Evolutionary conservation across 805 yeast genomes (phyloP).

Genomic region (Kregervanrija fluxuum): DNA sequence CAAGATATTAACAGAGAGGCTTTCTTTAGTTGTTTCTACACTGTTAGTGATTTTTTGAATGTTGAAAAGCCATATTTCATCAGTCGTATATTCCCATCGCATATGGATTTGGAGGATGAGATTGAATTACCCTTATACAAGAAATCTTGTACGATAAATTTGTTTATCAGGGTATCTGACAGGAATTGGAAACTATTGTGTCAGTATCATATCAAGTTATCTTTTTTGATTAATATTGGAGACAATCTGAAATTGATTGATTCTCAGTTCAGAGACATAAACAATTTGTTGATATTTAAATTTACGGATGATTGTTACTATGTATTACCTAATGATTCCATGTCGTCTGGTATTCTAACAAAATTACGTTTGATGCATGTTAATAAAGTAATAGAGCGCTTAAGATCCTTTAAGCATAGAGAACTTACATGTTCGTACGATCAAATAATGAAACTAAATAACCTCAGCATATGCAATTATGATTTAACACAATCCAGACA

Average conservation of each 20-base stretch:
- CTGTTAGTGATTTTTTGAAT: constrained; percentile 25
- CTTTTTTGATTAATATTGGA: constrained; percentile 27
- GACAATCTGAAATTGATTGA: constrained; percentile 18
- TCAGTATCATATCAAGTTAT: constrained; percentile 22
- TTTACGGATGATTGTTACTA: constrained; percentile 29
- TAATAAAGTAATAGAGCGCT: constrained; percentile 1
- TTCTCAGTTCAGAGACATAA: constrained; percentile 11
- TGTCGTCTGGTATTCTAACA: constrained; percentile 11
- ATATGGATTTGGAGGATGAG: constrained; percentile 22
- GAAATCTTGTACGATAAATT: constrained; percentile 20
- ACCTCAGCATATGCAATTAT: constrained; percentile 29
- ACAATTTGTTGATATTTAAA: constrained; percentile 21
- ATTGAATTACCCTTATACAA: constrained; percentile 14
- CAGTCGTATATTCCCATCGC: constrained; percentile 25
- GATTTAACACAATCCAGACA: constrained; percentile 23
- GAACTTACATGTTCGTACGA: constrained; percentile 30
- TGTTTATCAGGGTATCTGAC: constrained; percentile 11
- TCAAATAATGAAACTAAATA: constrained; percentile 35
- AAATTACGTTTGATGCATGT: constrained; percentile 6
- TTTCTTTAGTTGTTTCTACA: constrained; percentile 30
- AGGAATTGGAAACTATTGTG: constrained; percentile 20
- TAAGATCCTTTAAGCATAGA: constrained; percentile 4
- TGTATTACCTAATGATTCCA: constrained; percentile 9
- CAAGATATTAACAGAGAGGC: constrained; percentile 22
- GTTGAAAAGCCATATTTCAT: constrained; percentile 26